Conservation (phyloP, 2,329 filamentous ascomycete genomes). For the Microcyclospora pomicola region DNA sequence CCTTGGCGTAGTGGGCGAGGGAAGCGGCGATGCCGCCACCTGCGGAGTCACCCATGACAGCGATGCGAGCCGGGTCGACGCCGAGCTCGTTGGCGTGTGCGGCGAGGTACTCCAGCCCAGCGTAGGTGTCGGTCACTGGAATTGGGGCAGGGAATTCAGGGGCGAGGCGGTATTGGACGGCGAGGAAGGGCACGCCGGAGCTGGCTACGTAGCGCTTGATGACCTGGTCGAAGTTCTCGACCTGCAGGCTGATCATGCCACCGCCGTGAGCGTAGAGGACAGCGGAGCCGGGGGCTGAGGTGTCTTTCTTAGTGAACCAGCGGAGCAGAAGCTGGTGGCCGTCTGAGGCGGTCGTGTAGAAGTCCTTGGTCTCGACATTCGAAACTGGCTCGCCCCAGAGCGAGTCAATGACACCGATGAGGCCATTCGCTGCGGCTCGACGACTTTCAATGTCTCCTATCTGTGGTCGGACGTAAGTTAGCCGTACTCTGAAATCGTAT, state of each 20-base stretch:
- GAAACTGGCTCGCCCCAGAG: not conserved
- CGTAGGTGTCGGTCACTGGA: conserved; percentile 29
- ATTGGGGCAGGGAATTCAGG: conserved; percentile 29
- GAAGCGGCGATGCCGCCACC: conserved; percentile 31
- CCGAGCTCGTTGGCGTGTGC: conserved; percentile 27
- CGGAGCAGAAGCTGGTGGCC: conserved; percentile 10
- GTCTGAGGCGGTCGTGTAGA: conserved; percentile 6
- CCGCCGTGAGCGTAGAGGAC: conserved; percentile 30
- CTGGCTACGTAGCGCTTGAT: conserved; percentile 16
- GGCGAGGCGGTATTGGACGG: conserved; percentile 31
- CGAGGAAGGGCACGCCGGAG: conserved; percentile 24
- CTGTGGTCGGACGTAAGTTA: not conserved
- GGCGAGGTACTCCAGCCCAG: conserved; percentile 26
- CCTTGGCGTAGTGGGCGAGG: conserved; percentile 25
- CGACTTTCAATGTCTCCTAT: conserved; percentile 9
- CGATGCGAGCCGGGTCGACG: conserved; percentile 28
- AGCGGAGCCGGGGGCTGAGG: conserved; percentile 9
- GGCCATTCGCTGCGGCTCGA: conserved; percentile 3
- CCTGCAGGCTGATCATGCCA: conserved; percentile 24
- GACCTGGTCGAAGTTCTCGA: conserved; percentile 13
- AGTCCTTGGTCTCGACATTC: conserved; percentile 7
- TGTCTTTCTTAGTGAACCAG: conserved; percentile 9
- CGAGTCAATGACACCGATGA: conserved; percentile 2
- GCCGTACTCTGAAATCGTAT: not conserved
- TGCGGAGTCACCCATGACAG: conserved; percentile 30